These are phyloP conservation scores for Boletus rex-veris DNA, from an alignment of 768 basidiomycete species.

Conservation along the genomic window DNA sequence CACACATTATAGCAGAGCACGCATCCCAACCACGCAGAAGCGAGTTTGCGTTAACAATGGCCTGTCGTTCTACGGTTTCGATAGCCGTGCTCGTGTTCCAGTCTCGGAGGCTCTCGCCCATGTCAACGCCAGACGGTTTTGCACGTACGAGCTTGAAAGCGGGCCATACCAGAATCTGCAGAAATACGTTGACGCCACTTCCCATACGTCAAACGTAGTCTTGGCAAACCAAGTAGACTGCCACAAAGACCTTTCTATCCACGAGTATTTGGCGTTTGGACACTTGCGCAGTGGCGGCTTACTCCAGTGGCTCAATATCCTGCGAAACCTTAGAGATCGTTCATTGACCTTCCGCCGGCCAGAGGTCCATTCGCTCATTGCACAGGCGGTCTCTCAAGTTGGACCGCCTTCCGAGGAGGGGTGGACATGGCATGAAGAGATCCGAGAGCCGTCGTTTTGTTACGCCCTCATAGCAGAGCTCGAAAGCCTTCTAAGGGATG, in stretches of 20 bases:
- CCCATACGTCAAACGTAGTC: conserved; percentile 1
- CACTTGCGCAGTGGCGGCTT: conserved; percentile 41
- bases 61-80: conserved; percentile 30
- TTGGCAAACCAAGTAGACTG: conserved; percentile 43
- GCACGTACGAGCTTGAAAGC: conserved; percentile 30
- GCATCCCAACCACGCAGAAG: conserved; percentile 14
- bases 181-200: conserved; percentile 19
- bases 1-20: conserved; percentile 11
- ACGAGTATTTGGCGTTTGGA: conserved; percentile 22
- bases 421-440: conserved; percentile 13
- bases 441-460: conserved; percentile 9
- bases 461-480: conserved; percentile 34
- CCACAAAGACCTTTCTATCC: conserved; percentile 36
- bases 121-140: neutral
- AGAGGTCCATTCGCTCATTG: conserved; percentile 40
- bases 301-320: conserved; percentile 51
- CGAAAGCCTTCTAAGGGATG: conserved; percentile 21
- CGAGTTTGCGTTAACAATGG: conserved; percentile 29
- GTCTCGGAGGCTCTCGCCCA: neutral
- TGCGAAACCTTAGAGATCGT: conserved; percentile 37
- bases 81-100: conserved; percentile 10
- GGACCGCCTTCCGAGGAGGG: conserved; percentile 21
- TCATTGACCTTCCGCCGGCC: conserved; percentile 36
- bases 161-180: conserved; percentile 36
- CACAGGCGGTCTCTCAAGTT: conserved; percentile 43